Evolutionary conservation across 192 early-diverging fungal genomes (phyloP), one percentile per base, ranked within the genome.

Genomic region (Backusella circina): DNA sequence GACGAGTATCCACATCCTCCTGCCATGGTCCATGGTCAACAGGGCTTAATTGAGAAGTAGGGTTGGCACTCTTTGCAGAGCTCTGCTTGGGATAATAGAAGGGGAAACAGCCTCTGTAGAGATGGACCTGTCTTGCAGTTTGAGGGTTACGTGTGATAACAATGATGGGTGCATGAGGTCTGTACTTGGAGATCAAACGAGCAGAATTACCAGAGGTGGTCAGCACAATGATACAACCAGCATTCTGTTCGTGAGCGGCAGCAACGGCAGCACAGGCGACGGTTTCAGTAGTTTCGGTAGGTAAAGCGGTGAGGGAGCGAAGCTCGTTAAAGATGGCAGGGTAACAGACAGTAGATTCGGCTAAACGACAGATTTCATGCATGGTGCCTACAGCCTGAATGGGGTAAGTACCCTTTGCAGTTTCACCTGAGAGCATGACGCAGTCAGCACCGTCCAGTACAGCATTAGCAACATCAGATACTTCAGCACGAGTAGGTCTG

Each of bases 361-460:
- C 96, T 61, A 96, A 88, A 36, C 93, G 84, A 83, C 95, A 93
- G 72, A 97, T 96, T 74, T 93, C 90, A 83, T 94, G 86, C 97
- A 99, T 99, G 89, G 96, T 98, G 61, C 89, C 83, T 54, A 99
- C 95, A 39, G 97, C 93, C 79, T 93, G 88, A 73, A 95, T 83
- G 37, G 97, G 97, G 85, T 96, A 96, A 50, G 86, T 79, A 12
- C 97, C 97, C 87, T 98, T 98, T 73, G 97, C 97, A 3, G 96
- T 98, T 85, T 99, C 97, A 67, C 97, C 97, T 61, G 95, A 97
- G 61, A 99, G 86, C 98, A 99, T 99, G 74, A 99, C 98, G 81
- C 95, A 97, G 88, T 99, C 98, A 47, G 95, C 93, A 70, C 98
- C 98, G 79, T 99, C 98, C 80, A 98, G 84, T 21, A 99, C 90